These are phyloP conservation scores for Verticillium zaregamsianum DNA, from an alignment of 2,329 filamentous ascomycete species.

Conservation along the genomic window DNA sequence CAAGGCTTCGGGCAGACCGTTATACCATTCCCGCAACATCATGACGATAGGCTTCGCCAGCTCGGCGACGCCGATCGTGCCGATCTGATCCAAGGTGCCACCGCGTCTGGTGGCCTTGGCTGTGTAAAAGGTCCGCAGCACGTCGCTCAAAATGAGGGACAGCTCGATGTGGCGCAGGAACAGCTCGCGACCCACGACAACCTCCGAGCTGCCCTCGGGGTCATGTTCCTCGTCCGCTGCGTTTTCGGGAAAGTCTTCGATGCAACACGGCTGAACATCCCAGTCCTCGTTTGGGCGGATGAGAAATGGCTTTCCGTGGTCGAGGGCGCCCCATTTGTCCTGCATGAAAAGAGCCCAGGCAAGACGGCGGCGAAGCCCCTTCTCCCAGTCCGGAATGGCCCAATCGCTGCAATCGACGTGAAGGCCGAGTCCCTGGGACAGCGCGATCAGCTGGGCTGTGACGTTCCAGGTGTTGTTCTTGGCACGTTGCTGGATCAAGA, in stretches of 20 bases:
- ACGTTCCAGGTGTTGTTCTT: slow-evolving; percentile 43
- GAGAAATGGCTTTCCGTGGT: slow-evolving; percentile 53
- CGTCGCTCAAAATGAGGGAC: slow-evolving; percentile 46
- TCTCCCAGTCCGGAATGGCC: slow-evolving; percentile 61
- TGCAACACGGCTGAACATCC: slow-evolving; percentile 38
- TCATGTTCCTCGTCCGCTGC: slow-evolving; percentile 28
- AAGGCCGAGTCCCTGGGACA: slow-evolving; percentile 55
- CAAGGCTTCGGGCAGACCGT: slow-evolving; percentile 37
- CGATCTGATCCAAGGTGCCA: slow-evolving; percentile 25
- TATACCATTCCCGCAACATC: slow-evolving; percentile 38
- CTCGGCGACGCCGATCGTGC: slow-evolving; percentile 26
- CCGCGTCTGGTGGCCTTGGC: slow-evolving; percentile 23
- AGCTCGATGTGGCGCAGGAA: slow-evolving; percentile 48
- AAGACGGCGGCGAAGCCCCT: slow-evolving; percentile 54
- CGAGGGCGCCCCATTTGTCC: slow-evolving; percentile 57
- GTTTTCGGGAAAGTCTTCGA: slow-evolving; percentile 34
- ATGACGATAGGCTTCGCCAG: slow-evolving; percentile 27
- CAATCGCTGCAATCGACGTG: slow-evolving; percentile 59
- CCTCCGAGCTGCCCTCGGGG: slow-evolving; percentile 34
- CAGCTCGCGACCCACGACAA: slow-evolving; percentile 39
- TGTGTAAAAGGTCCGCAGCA: slow-evolving; percentile 45
- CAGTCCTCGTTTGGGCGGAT: slow-evolving; percentile 48
- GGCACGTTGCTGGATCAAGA: slow-evolving; percentile 47
- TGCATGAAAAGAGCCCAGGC: slow-evolving; percentile 65
- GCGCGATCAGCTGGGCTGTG: slow-evolving; percentile 49